A percentile compares a stretch with the other conserved stretches of the same genome.
These are phyloP conservation scores for Onygenales sp. DNA, from an alignment of 2,329 filamentous ascomycete species.

Conservation along the genomic window DNA sequence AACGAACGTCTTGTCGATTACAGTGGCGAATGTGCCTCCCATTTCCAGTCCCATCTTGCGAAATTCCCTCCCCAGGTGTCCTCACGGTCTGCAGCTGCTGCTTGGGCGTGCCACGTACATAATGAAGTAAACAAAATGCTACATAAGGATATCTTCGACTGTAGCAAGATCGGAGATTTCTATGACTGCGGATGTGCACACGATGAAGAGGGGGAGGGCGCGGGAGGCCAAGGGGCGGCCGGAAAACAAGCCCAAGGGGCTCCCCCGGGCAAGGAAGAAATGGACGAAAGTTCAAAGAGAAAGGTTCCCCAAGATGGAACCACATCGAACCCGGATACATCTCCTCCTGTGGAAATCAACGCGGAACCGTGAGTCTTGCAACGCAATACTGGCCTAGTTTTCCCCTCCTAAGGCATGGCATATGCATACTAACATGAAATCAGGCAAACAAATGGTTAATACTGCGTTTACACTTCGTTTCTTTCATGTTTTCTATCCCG, in stretches of 20 bases:
- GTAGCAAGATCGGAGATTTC: constrained; percentile 54
- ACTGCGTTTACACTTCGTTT: no score
- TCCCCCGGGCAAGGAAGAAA: neutral
- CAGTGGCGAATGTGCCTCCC: constrained; percentile 55
- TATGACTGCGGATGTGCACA: constrained; percentile 58
- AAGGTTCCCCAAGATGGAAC: constrained; percentile 5
- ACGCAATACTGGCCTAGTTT: no score
- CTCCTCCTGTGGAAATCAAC: constrained; percentile 11
- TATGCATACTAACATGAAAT: no score
- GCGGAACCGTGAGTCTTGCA: constrained; percentile 11
- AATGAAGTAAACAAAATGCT: constrained; percentile 57
- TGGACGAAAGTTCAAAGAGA: neutral
- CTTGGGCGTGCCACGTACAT: constrained; percentile 58
- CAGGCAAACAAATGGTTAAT: no score
- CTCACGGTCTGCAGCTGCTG: constrained; percentile 51
- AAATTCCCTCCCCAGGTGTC: constrained; percentile 57
- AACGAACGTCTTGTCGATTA: constrained; percentile 2
- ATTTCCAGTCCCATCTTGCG: constrained; percentile 52
- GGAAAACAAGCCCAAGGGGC: neutral
- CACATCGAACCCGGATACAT: constrained; percentile 1
- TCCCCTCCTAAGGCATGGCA: no score
- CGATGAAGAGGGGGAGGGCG: constrained; percentile 33
- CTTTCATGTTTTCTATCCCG: no score
- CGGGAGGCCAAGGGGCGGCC: constrained; percentile 3
- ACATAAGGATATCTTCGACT: constrained; percentile 53